Base-by-base conservation (phyloP, 176 grass and related monocot genomes). In the Puccinellia tenuiflora region DNA sequence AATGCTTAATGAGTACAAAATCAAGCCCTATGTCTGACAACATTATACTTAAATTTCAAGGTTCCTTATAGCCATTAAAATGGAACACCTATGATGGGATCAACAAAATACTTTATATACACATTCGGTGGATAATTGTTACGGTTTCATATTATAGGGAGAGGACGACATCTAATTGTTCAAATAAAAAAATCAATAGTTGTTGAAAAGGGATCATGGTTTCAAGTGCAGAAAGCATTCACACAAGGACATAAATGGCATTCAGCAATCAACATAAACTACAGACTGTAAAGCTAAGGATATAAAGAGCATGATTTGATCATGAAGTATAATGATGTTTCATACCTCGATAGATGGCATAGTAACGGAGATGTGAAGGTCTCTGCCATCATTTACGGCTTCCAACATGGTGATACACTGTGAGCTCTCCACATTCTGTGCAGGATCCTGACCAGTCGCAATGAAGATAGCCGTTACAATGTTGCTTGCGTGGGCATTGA, bases 281-380 rank as follows among this genome's bases (percentile, higher is more conserved):
- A 9, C 14, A 75, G 26, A 38, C 1, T 35, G 20, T 18, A 26
- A 47, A 14, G 1, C 30, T 75, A 75, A 25, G 10, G 80, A 74
- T 79, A 22, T 15, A 4, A 62, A 33, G 38, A 73, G 52, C 24
- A 39, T 8, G 31, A 50, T n/a, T 51, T 4, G 7, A 77, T 54
- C 7, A 18, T 3, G 68, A 60, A 80, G 21, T 29, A 68, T 57
- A 66, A 35, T 47, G 5, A 35, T 45, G 46, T 56, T 20, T 34
- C 38, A 67, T 95, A 98, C 96, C 96, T 95, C 96, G 57, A 98
- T 98, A 38, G 93, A 95, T 70, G 96, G 96, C 96, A 98, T 95
- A 54, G 96, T 95, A 40, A 98, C 93, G 10, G 96, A 98, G 76
- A 95, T 78, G 39, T 98, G 96, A 79, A 98, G 92, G 74, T 98